These are phyloP conservation scores for Pseudogymnoascus sp. DNA, from an alignment of 2,329 filamentous ascomycete genomes.

Conservation along the genomic window DNA sequence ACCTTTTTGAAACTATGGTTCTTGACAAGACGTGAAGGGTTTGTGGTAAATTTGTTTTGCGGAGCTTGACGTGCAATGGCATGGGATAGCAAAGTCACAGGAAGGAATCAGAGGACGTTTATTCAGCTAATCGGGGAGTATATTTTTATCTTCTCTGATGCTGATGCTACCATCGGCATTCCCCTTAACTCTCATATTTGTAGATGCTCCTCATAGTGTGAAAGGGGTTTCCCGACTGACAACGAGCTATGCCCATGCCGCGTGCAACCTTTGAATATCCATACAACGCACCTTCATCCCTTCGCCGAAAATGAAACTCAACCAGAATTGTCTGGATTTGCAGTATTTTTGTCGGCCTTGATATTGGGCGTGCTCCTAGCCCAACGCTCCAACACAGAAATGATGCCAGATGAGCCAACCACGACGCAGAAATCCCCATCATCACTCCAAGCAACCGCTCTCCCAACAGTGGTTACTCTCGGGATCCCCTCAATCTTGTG, in stretches of 20 bases:
- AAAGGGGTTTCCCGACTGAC: not conserved
- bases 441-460: slow-evolving; percentile 26
- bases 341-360: not conserved
- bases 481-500: slow-evolving; percentile 22
- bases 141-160: not conserved
- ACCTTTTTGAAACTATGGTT: not conserved
- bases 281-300: not conserved
- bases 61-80: not conserved
- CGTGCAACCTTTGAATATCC: not conserved
- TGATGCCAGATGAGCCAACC: slow-evolving; percentile 21
- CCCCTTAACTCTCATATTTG: not conserved
- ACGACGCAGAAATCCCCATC: slow-evolving; percentile 27
- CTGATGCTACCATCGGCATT: not conserved
- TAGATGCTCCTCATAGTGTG: not conserved
- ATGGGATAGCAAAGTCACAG: not conserved
- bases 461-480: slow-evolving; percentile 19
- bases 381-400: slow-evolving; percentile 19
- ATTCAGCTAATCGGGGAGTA: no score
- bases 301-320: not conserved
- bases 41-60: not conserved
- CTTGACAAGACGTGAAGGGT: not conserved
- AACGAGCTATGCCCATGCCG: not conserved
- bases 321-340: not conserved
- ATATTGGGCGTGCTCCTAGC: not conserved
- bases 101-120: not conserved